Conservation (phyloP, 768 basidiomycete species). For the Serendipita sp. region DNA sequence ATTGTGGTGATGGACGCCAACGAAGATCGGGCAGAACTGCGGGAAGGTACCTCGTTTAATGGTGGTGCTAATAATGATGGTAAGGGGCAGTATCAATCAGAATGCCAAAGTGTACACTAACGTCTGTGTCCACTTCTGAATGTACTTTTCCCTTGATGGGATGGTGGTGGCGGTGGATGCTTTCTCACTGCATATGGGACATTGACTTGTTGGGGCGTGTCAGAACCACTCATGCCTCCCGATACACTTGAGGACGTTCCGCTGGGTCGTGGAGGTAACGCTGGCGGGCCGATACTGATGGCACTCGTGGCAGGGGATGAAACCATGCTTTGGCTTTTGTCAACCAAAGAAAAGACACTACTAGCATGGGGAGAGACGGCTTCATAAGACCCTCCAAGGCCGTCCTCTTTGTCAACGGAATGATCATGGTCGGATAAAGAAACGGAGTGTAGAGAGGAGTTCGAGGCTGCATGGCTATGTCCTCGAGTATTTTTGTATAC, state of each 20-base stretch:
- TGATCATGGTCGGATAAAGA: constrained; percentile 44
- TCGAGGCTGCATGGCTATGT: constrained; percentile 50
- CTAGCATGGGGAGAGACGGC: constrained; percentile 39
- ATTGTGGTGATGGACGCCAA: constrained; percentile 15
- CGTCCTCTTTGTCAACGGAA: constrained; percentile 28
- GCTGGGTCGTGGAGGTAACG: constrained; percentile 8
- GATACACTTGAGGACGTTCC: constrained; percentile 1
- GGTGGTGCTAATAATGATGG: constrained; percentile 4
- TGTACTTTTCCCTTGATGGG: not conserved
- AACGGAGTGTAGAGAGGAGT: constrained; percentile 72
- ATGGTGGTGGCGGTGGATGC: constrained; percentile 21
- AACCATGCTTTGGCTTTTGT: constrained; percentile 36
- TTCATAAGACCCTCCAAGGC: constrained; percentile 59
- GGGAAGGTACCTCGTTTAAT: not conserved
- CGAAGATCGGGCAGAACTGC: constrained; percentile 16
- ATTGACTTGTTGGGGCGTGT: constrained; percentile 15
- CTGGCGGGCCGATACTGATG: constrained; percentile 10
- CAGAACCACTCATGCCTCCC: constrained; percentile 9
- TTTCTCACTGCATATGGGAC: constrained; percentile 21
- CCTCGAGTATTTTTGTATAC: constrained; percentile 17
- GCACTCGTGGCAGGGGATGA: constrained; percentile 15
- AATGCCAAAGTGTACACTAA: not conserved
- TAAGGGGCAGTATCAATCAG: not conserved
- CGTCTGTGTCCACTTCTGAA: not conserved
- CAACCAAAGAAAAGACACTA: constrained; percentile 31